Conservation (phyloP, 345 rosid genomes). For the Rhodamnia rubescens region DNA sequence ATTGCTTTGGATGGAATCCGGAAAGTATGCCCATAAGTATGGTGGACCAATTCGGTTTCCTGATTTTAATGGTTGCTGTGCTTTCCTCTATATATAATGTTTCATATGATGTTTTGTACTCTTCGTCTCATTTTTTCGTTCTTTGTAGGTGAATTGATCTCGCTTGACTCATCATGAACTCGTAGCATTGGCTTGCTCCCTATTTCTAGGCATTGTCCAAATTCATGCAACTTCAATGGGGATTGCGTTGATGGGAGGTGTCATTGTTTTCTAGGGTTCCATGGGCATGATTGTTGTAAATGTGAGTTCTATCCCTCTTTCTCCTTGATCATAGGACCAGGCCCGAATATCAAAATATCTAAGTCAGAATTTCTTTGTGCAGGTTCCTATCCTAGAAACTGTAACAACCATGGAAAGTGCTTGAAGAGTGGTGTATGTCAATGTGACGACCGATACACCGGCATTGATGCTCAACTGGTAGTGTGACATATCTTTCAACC, state of each 20-base stretch:
- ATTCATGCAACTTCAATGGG: conserved; percentile 81
- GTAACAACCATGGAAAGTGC: conserved; percentile 78
- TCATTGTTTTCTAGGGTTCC: conserved; percentile 80
- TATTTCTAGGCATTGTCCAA: conserved; percentile 65
- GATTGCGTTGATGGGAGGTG: conserved; percentile 90
- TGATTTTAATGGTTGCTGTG: conserved; percentile 64
- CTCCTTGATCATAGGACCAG: not conserved
- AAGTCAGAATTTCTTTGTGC: not conserved
- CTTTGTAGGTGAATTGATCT: conserved; percentile 66
- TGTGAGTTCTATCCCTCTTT: conserved; percentile 35
- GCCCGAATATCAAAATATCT: not conserved
- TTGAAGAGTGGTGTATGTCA: conserved; percentile 58
- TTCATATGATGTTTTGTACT: not conserved
- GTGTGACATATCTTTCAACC: not conserved
- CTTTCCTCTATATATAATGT: not conserved
- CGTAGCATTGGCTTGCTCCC: conserved; percentile 37
- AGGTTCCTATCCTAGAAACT: conserved; percentile 88
- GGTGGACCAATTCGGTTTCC: conserved; percentile 91
- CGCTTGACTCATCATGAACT: conserved; percentile 93
- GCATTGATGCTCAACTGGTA: conserved; percentile 97
- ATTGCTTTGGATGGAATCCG: conserved; percentile 96
- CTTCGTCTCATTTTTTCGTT: conserved; percentile 2
- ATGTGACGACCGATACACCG: conserved; percentile 75
- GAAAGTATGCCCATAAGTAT: conserved; percentile 76
- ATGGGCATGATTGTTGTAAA: conserved; percentile 75